Percentiles rank a stretch among this genome's conserved stretches.
Evolutionary conservation across 176 grass and related monocot genomes (phyloP).

Genomic region (Avena sativa): DNA sequence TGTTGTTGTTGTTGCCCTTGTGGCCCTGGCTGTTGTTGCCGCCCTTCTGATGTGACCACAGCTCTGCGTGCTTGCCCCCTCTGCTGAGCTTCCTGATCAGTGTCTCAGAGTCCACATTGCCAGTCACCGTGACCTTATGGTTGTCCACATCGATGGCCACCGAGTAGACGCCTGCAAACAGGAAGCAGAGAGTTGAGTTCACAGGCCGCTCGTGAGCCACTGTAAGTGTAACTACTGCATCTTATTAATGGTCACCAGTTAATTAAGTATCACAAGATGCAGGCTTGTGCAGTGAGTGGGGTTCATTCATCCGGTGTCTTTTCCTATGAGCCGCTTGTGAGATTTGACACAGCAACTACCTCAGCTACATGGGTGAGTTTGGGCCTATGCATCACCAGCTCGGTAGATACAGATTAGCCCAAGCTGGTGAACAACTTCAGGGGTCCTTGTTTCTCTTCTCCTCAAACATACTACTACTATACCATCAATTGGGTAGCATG

Average conservation of each 20-base stretch:
- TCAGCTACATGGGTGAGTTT: background rate
- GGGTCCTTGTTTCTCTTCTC: background rate
- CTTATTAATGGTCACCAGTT: background rate
- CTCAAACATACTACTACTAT: background rate
- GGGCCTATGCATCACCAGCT: constrained; percentile 27
- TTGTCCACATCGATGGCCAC: constrained; percentile 87
- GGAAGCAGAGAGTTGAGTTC: constrained; percentile 24
- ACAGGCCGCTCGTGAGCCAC: constrained; percentile 50
- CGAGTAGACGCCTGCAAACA: constrained; percentile 79
- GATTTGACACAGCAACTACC: constrained; percentile 36
- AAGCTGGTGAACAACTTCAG: background rate
- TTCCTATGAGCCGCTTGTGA: constrained; percentile 19
- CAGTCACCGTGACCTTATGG: constrained; percentile 87
- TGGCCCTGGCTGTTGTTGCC: constrained; percentile 57
- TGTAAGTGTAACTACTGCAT: background rate
- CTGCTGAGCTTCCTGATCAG: constrained; percentile 84
- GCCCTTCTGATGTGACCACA: constrained; percentile 82
- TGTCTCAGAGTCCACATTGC: constrained; percentile 65
- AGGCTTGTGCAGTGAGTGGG: constrained; percentile 35
- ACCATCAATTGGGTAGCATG: background rate
- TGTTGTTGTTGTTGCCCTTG: constrained; percentile 53
- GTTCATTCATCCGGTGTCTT: constrained; percentile 1
- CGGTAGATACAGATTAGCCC: background rate
- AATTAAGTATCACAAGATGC: constrained; percentile 38
- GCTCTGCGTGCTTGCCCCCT: constrained; percentile 85